Evolutionary conservation across 495 filamentous ascomycete species (phyloP), one percentile per base, ranked within the genome.

Genomic region (Annulohypoxylon maeteangense): DNA sequence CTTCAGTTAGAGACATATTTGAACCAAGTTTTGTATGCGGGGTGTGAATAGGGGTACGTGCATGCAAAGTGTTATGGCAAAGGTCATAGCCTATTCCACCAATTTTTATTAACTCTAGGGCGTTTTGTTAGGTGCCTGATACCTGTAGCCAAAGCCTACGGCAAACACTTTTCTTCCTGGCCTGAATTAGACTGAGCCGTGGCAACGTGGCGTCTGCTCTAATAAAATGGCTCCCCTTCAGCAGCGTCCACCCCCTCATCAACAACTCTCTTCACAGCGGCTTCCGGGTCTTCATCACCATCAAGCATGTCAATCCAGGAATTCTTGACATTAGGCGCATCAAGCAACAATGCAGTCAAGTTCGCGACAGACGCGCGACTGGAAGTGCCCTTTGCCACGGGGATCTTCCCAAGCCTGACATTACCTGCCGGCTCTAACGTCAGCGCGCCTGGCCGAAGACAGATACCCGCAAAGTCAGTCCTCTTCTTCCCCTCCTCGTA

Each of bases 291-390:
- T 34, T 92, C 86, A 3, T 89, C 87, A 2, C 85, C 87, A 65
- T 84, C 80, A 16, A 84, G 32, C 74, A 84, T 68, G 60, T 86
- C 84, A 50, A 86, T 25, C 83, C 84, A 86, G 4, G 65, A 69
- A 23, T 66, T 85, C 65, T 73, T 79, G 3, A 80, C 73, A 57
- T 86, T 85, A 6, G 84, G 86, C 18, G 78, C 79, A 32, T 90
- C 88, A 65, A 95, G 78, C 76, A 95, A 80, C 81, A 74, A 72
- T 72, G 88, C 90, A 22, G 87, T 87, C 42, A 92, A 85, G 63
- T 85, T 83, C 12, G 92, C 93, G 18, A 94, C 91, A 78, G 90
- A 89, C 69, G 84, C 88, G 56, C 93, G 83, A 18, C 84, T 87
- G 42, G 92, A 85, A 14, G 65, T 81, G 0, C 90, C 91, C 42